A percentile compares a stretch with the other conserved stretches of the same genome.
Conservation (phyloP, 2,329 filamentous ascomycete genomes). For the Podosphaera leucotricha region DNA sequence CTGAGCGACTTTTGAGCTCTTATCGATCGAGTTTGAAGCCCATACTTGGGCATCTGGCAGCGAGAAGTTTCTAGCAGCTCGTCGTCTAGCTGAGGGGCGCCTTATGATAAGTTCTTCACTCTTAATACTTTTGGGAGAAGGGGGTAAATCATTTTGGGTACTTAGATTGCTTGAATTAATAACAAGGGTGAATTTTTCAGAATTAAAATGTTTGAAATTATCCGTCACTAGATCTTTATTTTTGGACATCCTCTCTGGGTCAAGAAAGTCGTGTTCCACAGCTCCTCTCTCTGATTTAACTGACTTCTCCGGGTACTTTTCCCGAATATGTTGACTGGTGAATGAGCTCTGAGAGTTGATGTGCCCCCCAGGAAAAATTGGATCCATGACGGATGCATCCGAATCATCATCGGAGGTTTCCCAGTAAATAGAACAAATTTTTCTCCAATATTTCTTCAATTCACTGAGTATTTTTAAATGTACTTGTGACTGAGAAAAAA, state of each 20-base stretch:
- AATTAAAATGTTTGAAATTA: constrained; percentile 24
- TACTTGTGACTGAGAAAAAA: constrained; percentile 23
- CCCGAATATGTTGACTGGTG: constrained; percentile 31
- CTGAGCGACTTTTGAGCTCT: constrained; percentile 65
- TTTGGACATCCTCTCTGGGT: constrained; percentile 8
- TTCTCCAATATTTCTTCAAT: constrained; percentile 90
- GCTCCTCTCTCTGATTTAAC: constrained; percentile 22
- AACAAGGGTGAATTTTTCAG: constrained; percentile 17
- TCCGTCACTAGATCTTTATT: constrained; percentile 23
- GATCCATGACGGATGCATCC: constrained; percentile 35
- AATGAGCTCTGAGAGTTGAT: constrained; percentile 33
- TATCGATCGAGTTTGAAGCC: constrained; percentile 30
- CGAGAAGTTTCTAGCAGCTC: constrained; percentile 20
- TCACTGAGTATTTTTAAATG: constrained; percentile 73
- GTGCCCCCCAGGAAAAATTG: constrained; percentile 55
- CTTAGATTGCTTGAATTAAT: constrained; percentile 5
- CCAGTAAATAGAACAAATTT: constrained; percentile 79
- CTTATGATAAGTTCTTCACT: constrained; percentile 40
- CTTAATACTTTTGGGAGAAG: constrained; percentile 31
- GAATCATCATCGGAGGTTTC: constrained; percentile 38
- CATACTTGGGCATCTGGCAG: constrained; percentile 31
- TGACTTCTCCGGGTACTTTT: constrained; percentile 19
- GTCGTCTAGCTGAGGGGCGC: constrained; percentile 32
- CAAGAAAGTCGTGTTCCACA: constrained; percentile 15
- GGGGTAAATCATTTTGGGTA: constrained; percentile 15